Base-by-base conservation (phyloP, 345 rosid genomes). In the Acer yangbiense region DNA sequence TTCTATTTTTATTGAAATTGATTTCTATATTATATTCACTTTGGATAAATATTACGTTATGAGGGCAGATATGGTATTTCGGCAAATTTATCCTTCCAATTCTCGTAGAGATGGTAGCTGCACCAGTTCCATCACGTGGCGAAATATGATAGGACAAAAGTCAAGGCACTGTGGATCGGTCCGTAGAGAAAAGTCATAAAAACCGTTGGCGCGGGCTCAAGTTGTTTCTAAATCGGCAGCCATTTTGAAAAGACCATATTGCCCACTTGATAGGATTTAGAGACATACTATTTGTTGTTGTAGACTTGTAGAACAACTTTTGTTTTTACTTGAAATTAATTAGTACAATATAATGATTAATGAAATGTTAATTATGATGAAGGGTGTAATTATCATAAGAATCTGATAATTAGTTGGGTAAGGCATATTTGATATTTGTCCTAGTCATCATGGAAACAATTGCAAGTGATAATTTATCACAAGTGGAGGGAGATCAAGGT, bases 121-220 rank as follows among this genome's bases (percentile, higher is more conserved):
- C 39, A 35, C 39, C 6, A 5, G 39, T 4, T 35, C 39, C 39
- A 35, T 35, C 14, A 77, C 52, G 75, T 77, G 80, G 75, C 75
- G 65, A 13, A 1, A 10, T 3, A 2, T 39, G 17, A 76, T 29
- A 18, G 65, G 72, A 1, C 10, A 1, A 48, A 6, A 25, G 0
- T 2, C 9, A 9, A 9, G 6, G 66, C 32, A 39, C 7, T 0
- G 35, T 12, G 32, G 16, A 61, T 23, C 57, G 9, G 68, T 43
- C 6, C 41, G 27, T 5, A 25, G 23, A 41, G 12, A 12, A 6
- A 9, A 3, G 27, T 8, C 27, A 11, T 58, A 7, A 14, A 64
- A 72, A 72, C 44, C 76, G 61, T 43, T 41, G 81, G 81, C 76
- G 58, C 72, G 32, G 76, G 76, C 76, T 17, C 76, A 39, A 6